Evolutionary conservation across 495 filamentous ascomycete species (phyloP), one percentile per base, ranked within the genome.

Genomic region (Neurospora sp.): DNA sequence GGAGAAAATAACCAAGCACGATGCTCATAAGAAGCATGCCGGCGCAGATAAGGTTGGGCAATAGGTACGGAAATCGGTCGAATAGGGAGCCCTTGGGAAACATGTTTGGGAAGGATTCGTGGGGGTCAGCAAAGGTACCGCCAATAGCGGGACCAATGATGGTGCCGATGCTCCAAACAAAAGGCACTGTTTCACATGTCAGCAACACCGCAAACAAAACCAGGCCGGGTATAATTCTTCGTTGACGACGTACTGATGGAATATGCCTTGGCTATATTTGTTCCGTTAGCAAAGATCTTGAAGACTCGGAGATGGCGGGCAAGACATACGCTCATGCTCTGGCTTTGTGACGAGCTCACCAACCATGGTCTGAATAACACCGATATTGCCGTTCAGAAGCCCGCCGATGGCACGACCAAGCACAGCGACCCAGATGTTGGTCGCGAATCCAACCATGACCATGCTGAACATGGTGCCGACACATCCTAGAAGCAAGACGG

Each of bases 341-440:
- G 92, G 92, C 40, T 90, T 90, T 27, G 85, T 90, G 62, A 95
- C 91, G 70, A 95, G 76, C 79, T 96, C 93, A 27, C 90, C 92
- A 31, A 96, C 93, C 92, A 95, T 95, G n/a, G 93, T 95, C 80
- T 95, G 93, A 73, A 96, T 93, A 40, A 96, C 93, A 11, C 91
- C 93, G 77, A 95, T 91, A 75, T 96, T 96, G 54, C 93, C 93
- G 83, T 97, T 97, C 54, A 97, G 83, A 5, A 91, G 82, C 31
- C 94, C 94, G 14, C 92, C 93, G 8, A 96, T 81, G n/a, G 89
- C 86, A 73, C 94, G 85, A 18, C 92, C 94, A 42, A 86, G 72
- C 48, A 97, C 82, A 7, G 93, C 94, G 66, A 92, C 79, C 90
- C 92, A 93, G 75, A 95, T 90, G 76, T 91, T 96, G 39, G 88